These are phyloP conservation scores for Rickenella mellea DNA, from an alignment of 768 basidiomycete species.

Conservation along the genomic window DNA sequence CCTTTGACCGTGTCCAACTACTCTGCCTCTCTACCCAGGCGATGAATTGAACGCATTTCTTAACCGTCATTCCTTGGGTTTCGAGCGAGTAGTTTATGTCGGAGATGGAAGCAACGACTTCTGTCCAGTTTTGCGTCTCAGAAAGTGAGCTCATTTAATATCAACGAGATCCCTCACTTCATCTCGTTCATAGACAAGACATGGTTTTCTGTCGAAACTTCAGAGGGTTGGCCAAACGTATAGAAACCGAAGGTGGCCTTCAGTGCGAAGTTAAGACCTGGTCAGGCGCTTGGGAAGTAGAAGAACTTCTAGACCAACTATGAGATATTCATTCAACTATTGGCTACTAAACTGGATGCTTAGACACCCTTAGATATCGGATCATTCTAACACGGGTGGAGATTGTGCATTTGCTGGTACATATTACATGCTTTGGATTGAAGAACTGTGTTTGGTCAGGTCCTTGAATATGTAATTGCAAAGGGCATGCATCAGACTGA, in stretches of 20 bases:
- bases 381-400: too few species aligned
- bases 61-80: slow-evolving; percentile 44
- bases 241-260: slow-evolving; percentile 71
- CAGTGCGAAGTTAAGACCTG: slow-evolving; percentile 72
- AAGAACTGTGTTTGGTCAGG: neutral
- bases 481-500: neutral
- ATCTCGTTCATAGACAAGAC: slow-evolving; percentile 52
- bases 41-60: slow-evolving; percentile 86
- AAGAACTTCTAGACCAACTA: slow-evolving; percentile 59
- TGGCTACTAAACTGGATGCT: too few species aligned
- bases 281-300: slow-evolving; percentile 95
- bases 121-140: slow-evolving; percentile 79
- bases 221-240: slow-evolving; percentile 73
- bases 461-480: neutral
- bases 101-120: slow-evolving; percentile 96
- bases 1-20: neutral
- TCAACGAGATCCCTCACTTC: neutral
- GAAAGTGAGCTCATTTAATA: slow-evolving; percentile 38
- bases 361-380: too few species aligned
- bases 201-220: slow-evolving; percentile 68
- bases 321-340: too few species aligned
- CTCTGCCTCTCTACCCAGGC: slow-evolving; percentile 37
- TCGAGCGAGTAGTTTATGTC: slow-evolving; percentile 77
- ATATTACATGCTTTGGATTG: neutral
- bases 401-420: neutral